Conservation (phyloP, 768 basidiomycete species). For the Pleurotus sapidus region DNA sequence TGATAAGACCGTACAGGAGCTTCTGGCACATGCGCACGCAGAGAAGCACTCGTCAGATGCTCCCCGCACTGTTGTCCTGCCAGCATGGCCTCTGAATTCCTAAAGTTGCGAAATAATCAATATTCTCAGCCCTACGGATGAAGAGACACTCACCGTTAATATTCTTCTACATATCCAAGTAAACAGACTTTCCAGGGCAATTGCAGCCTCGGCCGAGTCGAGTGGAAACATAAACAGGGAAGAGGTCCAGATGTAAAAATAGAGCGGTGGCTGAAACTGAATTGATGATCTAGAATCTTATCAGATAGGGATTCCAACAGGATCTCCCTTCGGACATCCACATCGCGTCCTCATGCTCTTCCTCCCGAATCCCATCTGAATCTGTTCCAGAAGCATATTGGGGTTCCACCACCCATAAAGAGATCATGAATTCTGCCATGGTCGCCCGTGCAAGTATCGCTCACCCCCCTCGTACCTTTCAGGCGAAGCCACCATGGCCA, state of each 20-base stretch:
- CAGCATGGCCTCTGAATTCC: no score
- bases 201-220: no score
- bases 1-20: background rate
- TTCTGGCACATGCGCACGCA: background rate
- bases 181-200: no score
- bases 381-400: background rate
- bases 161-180: no score
- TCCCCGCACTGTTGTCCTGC: background rate
- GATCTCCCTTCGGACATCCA: background rate
- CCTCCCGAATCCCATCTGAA: conserved; percentile 4
- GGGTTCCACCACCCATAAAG: conserved; percentile 4
- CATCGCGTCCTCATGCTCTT: background rate
- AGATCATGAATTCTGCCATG: background rate
- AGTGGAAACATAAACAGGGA: no score
- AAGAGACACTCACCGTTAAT: no score
- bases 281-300: conserved; percentile 10
- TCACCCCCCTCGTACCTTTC: conserved; percentile 7
- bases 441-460: conserved; percentile 7
- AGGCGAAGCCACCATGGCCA: conserved; percentile 47
- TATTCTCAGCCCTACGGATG: no score
- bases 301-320: conserved; percentile 11
- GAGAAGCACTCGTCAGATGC: background rate
- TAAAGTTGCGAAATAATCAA: no score
- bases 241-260: no score
- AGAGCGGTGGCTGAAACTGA: background rate